Percentiles rank a stretch among this genome's conserved stretches.
Conservation (phyloP, 495 filamentous ascomycete genomes). For the Aspergillus sclerotiicarbonarius region DNA sequence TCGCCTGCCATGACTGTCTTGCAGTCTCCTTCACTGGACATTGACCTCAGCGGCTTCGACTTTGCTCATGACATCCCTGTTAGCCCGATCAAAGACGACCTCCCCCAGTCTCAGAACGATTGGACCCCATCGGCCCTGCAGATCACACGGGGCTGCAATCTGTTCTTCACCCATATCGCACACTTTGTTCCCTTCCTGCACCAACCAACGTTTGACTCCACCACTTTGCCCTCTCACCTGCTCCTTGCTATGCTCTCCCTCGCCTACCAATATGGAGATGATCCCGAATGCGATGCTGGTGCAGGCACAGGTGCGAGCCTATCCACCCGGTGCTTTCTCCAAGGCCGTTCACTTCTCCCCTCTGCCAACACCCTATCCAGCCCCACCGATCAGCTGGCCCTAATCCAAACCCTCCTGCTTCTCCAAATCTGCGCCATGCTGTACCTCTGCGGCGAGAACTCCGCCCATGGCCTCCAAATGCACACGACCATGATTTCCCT, state of each 20-base stretch:
- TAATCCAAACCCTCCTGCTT: slow-evolving; percentile 32
- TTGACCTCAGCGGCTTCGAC: not conserved
- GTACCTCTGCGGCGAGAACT: slow-evolving; percentile 34
- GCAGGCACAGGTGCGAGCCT: slow-evolving; percentile 26
- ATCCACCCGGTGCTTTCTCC: slow-evolving; percentile 32
- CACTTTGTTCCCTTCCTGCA: slow-evolving; percentile 37
- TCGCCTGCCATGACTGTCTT: slow-evolving; percentile 9
- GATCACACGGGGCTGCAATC: slow-evolving; percentile 25
- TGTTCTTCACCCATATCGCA: slow-evolving; percentile 33
- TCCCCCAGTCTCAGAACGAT: slow-evolving; percentile 22
- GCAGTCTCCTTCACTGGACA: slow-evolving; percentile 5
- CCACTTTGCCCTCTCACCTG: slow-evolving; percentile 17
- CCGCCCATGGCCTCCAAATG: slow-evolving; percentile 30
- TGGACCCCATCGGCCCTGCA: slow-evolving; percentile 27
- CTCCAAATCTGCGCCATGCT: slow-evolving; percentile 38
- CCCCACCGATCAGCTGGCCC: slow-evolving; percentile 11
- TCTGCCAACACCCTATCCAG: slow-evolving; percentile 16
- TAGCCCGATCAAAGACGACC: slow-evolving; percentile 7
- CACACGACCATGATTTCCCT: slow-evolving; percentile 36
- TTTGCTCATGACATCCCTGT: not conserved
- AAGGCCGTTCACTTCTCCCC: slow-evolving; percentile 24
- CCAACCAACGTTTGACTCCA: slow-evolving; percentile 29
- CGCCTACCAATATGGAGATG: slow-evolving; percentile 36
- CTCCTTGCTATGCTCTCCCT: slow-evolving; percentile 35
- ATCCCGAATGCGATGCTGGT: slow-evolving; percentile 30